Conservation (phyloP, 169 alveolate genomes). For the Cryptosporidium ubiquitum region DNA sequence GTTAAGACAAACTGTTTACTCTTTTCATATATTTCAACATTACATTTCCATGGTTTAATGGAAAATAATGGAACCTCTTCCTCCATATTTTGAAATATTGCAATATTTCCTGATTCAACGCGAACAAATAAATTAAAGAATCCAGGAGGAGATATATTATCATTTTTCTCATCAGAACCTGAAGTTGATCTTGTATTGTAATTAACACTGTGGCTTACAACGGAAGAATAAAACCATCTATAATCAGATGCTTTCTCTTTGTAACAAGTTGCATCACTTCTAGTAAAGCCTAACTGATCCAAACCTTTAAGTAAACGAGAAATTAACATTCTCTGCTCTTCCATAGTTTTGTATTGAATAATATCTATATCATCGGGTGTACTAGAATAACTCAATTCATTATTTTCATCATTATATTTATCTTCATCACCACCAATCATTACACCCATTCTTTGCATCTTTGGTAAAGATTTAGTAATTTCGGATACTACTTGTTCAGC, state of each 20-base stretch:
- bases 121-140: slow-evolving; percentile 67
- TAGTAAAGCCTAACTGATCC: slow-evolving; percentile 66
- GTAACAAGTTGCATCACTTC: slow-evolving; percentile 70
- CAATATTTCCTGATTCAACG: slow-evolving; percentile 68
- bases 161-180: background rate
- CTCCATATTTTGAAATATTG: slow-evolving; percentile 68
- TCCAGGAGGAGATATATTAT: slow-evolving; percentile 57
- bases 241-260: slow-evolving; percentile 70
- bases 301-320: slow-evolving; percentile 51
- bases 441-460: background rate
- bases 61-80: slow-evolving; percentile 71
- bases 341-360: slow-evolving; percentile 67
- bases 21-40: slow-evolving; percentile 36
- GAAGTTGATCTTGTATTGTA: background rate
- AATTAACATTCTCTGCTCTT: slow-evolving; percentile 63
- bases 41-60: slow-evolving; percentile 66
- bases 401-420: background rate
- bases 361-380: slow-evolving; percentile 34
- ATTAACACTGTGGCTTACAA: slow-evolving; percentile 64
- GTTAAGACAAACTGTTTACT: slow-evolving; percentile 38
- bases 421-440: background rate
- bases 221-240: slow-evolving; percentile 71
- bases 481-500: slow-evolving; percentile 69
- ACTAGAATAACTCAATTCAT: background rate
- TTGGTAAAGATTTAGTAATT: slow-evolving; percentile 43